Evolutionary conservation across 139 green algal genomes (phyloP), one percentile per base, ranked within the genome.

Genomic region (Chlorella sp.): DNA sequence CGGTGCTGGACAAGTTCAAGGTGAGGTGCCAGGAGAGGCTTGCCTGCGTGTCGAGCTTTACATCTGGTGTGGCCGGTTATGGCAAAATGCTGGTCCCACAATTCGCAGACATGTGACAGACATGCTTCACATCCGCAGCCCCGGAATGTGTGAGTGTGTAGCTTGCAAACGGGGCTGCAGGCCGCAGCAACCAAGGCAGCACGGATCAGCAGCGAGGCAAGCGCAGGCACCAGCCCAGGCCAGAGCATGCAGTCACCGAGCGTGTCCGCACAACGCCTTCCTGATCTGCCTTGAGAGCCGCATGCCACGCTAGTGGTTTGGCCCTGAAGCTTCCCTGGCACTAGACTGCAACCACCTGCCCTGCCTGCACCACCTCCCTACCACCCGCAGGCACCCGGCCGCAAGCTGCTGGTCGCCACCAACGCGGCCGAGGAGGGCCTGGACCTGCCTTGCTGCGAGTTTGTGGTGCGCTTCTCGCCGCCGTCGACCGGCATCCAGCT

Each of bases 381-480:
- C 5, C 42, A 24, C 14, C 33, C 4, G 35, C 72, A 71, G 67
- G 33, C 67, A 2, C 72, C 71, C 2, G 73, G 80, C n/a, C 63
- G 74, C 14, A 62, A 42, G 20, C 30, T 85, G 31, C 71, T 85
- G 3, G 65, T 85, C 3, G 68, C 80, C 35, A 85, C 80, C 31
- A 80, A 33, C 14, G 75, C 75, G 1, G 71, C 80, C 10, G 80
- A 85, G 68, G 80, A 85, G 74, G 80, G 80, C 50, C 49, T 85
- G 36, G 75, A 85, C 35, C 74, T 85, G 36, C 71, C 67, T 5
- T 72, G 62, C 49, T 80, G 69, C 26, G 69, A 80, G 69, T 70
- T 77, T 35, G 71, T 82, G 31, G 71, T 77, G 65, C 76, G 76
- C 51, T 82, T 77, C 74, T 81, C 71, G 49, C 67, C 79, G 2